Evolutionary conservation across 257 asterid species (phyloP).

Genomic region (Nicotiana noctiflora): DNA sequence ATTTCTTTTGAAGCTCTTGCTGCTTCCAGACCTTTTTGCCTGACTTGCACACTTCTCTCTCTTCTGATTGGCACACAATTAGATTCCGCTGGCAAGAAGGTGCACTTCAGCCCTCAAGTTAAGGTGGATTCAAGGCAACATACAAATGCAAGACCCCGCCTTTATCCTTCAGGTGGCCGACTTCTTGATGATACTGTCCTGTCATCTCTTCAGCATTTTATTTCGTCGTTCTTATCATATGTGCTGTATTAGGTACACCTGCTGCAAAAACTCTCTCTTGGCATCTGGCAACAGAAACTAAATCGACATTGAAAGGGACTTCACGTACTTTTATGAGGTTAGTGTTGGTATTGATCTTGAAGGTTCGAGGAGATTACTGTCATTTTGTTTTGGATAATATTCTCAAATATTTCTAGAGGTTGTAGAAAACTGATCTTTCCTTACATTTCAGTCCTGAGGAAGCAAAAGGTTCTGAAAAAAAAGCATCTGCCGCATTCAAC

Average conservation of each 20-base stretch:
- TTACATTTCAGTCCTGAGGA: conserved; percentile 48
- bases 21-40: not conserved
- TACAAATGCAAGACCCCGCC: conserved; percentile 44
- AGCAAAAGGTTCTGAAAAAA: conserved; percentile 37
- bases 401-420: not conserved
- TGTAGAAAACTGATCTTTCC: conserved; percentile 17
- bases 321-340: conserved; percentile 57
- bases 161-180: conserved; percentile 58
- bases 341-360: conserved; percentile 19
- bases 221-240: not conserved
- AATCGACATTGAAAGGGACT: conserved; percentile 72
- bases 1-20: not conserved
- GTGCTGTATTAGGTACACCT: conserved; percentile 39
- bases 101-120: conserved; percentile 58
- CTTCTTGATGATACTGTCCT: not conserved
- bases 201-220: not conserved
- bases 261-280: conserved; percentile 86
- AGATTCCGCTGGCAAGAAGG: conserved; percentile 85
- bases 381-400: not conserved
- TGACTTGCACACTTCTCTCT: not conserved
- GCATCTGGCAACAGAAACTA: conserved; percentile 96
- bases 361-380: not conserved
- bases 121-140: conserved; percentile 52
- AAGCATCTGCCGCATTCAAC: conserved; percentile 34
- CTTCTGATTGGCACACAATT: conserved; percentile 16